Evolutionary conservation across 176 grass and related monocot genomes (phyloP).

Genomic region (Tillandsia leiboldiana): DNA sequence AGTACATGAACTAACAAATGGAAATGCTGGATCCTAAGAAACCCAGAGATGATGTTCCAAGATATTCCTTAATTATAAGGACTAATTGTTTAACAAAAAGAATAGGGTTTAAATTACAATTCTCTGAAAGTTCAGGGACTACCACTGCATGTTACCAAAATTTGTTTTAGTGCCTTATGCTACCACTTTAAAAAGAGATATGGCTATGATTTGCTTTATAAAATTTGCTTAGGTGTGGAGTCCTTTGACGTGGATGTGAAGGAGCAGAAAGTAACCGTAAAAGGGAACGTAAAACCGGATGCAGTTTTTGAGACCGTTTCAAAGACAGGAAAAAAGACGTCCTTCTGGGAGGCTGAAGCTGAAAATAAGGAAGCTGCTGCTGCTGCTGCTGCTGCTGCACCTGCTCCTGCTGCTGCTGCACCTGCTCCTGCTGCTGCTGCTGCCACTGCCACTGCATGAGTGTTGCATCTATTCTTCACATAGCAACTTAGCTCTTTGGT

Average conservation of each 20-base stretch:
- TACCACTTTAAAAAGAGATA: too few relatives aligned
- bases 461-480: background rate
- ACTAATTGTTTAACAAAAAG: background rate
- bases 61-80: too few relatives aligned
- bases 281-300: constrained; percentile 61
- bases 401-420: background rate
- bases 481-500: too few relatives aligned
- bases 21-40: too few relatives aligned
- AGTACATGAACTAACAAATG: too few relatives aligned
- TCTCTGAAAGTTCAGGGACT: background rate
- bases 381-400: background rate
- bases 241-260: constrained; percentile 74
- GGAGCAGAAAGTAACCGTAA: constrained; percentile 87
- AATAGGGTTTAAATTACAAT: background rate
- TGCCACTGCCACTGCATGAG: background rate
- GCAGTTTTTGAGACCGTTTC: constrained; percentile 78
- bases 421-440: background rate
- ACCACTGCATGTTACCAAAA: background rate
- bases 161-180: background rate
- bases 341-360: constrained; percentile 50
- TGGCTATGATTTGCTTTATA: constrained; percentile 7
- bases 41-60: too few relatives aligned
- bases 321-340: constrained; percentile 77
- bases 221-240: constrained; percentile 46
- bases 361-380: constrained; percentile 17